Percentiles rank a stretch among this genome's conserved stretches.
phyloP scores from a whole-genome alignment of 2,329 filamentous ascomycete species.

The Diplodia scrobiculata region DNA sequence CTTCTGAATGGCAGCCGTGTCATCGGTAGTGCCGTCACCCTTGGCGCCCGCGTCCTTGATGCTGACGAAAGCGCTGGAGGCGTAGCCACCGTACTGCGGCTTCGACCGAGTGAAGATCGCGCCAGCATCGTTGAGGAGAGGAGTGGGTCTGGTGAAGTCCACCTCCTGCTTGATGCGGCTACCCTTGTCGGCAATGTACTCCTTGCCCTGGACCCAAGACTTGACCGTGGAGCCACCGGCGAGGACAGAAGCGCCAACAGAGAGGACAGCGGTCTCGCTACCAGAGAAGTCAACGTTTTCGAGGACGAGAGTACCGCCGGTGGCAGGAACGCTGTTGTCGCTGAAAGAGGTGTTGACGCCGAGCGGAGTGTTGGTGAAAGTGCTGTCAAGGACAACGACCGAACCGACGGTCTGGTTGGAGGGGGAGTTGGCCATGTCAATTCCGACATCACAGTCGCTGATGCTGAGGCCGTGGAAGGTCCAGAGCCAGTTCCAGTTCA shows the following conservation, averaged over 20 bases:
- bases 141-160: conserved; percentile 62
- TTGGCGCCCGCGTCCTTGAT: conserved; percentile 80
- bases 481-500: conserved; percentile 60
- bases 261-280: conserved; percentile 67
- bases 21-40: conserved; percentile 85
- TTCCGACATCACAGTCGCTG: conserved; percentile 51
- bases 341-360: conserved; percentile 77
- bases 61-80: conserved; percentile 73
- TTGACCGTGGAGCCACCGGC: conserved; percentile 68
- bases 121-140: conserved; percentile 65
- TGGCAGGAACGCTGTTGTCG: conserved; percentile 65
- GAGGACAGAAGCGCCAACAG: conserved; percentile 64
- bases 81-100: conserved; percentile 77
- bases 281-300: conserved; percentile 86
- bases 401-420: conserved; percentile 79
- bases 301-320: conserved; percentile 79
- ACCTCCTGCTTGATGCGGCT: conserved; percentile 60
- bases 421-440: conserved; percentile 60
- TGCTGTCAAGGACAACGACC: conserved; percentile 78
- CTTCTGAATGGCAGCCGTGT: conserved; percentile 80
- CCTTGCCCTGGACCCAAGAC: conserved; percentile 78
- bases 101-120: conserved; percentile 80
- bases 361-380: conserved; percentile 71
- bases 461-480: conserved; percentile 51
- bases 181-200: conserved; percentile 60